Percentiles rank a stretch among this genome's conserved stretches.
Conservation (phyloP, 805 yeast species). For the Spencermartinsiella europaea region DNA sequence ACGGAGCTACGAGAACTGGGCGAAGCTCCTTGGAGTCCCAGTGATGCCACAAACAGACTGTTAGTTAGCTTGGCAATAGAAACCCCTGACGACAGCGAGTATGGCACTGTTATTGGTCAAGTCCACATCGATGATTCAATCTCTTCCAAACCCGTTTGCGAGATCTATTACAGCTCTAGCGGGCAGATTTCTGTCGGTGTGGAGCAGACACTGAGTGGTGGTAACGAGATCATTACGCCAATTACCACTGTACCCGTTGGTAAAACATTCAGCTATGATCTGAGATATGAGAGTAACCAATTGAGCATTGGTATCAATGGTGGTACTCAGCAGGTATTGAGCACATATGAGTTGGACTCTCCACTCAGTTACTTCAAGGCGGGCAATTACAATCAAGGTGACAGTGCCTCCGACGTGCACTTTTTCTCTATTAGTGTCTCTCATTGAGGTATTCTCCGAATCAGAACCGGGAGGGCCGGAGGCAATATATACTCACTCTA, state of each 20-base stretch:
- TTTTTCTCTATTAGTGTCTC: background rate
- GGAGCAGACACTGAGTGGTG: constrained; percentile 3
- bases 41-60: background rate
- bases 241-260: constrained; percentile 1
- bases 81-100: constrained; percentile 3
- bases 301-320: constrained; percentile 1
- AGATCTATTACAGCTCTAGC: constrained; percentile 1
- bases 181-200: background rate
- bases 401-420: constrained; percentile 1
- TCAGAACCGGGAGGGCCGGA: no score
- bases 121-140: constrained; percentile 1
- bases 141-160: constrained; percentile 3
- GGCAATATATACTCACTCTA: no score
- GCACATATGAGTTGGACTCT: constrained; percentile 2
- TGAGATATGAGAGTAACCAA: background rate
- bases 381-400: constrained; percentile 3
- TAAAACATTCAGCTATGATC: background rate
- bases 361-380: constrained; percentile 3
- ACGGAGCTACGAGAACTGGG: constrained; percentile 1
- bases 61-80: background rate
- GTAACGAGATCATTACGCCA: background rate
- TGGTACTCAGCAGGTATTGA: background rate
- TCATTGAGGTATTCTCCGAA: no score
- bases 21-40: background rate
- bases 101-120: constrained; percentile 2